Evolutionary conservation across 2,329 filamentous ascomycete species (phyloP), one percentile per base, ranked within the genome.

Genomic region (Alternaria solani): DNA sequence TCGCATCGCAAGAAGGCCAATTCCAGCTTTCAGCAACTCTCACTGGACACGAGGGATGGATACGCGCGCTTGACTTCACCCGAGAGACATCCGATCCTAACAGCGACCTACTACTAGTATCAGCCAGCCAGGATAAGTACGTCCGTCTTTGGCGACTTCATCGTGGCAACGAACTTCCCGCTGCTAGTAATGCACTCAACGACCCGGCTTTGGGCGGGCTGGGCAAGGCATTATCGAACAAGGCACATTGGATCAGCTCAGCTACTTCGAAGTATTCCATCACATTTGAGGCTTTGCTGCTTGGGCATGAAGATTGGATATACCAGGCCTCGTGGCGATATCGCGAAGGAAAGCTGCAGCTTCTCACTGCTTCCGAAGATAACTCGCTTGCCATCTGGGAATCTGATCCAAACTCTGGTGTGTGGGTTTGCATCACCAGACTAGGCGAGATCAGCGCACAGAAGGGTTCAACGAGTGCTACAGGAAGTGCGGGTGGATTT

Each of bases 261-360:
- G 26, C 60, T 42, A 82, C 80, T 0, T 83, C 82, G 4, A 89
- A 90, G 66, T 94, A 91, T 78, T 91, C 91, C 7, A 84, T 97
- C 57, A 96, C 93, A 0, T 98, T 99, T 68, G 95, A 99, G 78
- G 95, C 95, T 1, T 83, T 99, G 3, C 85, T 99, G 6, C 86
- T 99, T 3, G 95, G 95, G 8, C 95, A 99, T 74, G 95, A 99
- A 75, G 95, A 99, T 73, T 99, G 95, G 95, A 94, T 99, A 58
- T 98, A 97, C 79, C 96, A 91, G 57, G 89, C 92, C 2, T 84
- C 85, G 55, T 97, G 94, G 94, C 85, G 86, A 60, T 83, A 82
- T 43, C 72, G 79, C 14, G 80, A 82, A 59, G 79, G 77, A 49
- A 87, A 84, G 60, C 83, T 91, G 12, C 92, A 91, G 68, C 86